Evolutionary conservation across 768 basidiomycete species (phyloP), one percentile per base, ranked within the genome.

Genomic region (Cantharellus anzutake): DNA sequence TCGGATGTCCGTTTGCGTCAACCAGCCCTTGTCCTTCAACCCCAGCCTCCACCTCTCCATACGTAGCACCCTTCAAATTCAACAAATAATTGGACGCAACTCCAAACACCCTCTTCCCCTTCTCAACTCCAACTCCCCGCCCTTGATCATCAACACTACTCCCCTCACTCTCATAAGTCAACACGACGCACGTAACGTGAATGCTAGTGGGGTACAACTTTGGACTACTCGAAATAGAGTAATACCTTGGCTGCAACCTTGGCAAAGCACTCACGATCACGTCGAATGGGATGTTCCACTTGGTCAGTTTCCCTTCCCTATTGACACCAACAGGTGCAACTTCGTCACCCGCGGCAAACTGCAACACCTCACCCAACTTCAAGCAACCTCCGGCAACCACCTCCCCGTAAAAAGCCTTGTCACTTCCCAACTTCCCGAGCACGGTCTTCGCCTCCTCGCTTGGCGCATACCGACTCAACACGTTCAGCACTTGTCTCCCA

Each of bases 171-270:
- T 48, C 11, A 71, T 94, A 98, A 70, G 92, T 90, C 69, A 98
- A 82, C 5, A 98, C 90, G 58, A 99, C 96, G 59, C 80, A 86
- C 14, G 96, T 99, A 66, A 92, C 83, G 70, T 99, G 96, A 65
- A 99, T 90, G 4, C 84, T 74, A 61, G 78, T 81, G n/a, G 93
- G 80, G 70, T 90, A 69, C 5, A 97, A 74, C 70, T 98, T 98
- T 50, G 96, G 92, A 63, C 88, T 91, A 20, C 93, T 97, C 4
- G 96, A 97, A 70, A 99, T 98, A 41, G 96, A 99, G 72, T 94
- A 99, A 74, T 87, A 99, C 60, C 96, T 85, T 41, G 96, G 92
- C 69, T 98, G 94, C 20, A 99, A 79, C 64, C 96, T 90, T 42
- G 90, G 81, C 61, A 94, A 83, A 57, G 86, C 83, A 4, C 93